Conservation (phyloP, 1,284 basidiomycete genomes). For the Microbotryum intermedium region DNA sequence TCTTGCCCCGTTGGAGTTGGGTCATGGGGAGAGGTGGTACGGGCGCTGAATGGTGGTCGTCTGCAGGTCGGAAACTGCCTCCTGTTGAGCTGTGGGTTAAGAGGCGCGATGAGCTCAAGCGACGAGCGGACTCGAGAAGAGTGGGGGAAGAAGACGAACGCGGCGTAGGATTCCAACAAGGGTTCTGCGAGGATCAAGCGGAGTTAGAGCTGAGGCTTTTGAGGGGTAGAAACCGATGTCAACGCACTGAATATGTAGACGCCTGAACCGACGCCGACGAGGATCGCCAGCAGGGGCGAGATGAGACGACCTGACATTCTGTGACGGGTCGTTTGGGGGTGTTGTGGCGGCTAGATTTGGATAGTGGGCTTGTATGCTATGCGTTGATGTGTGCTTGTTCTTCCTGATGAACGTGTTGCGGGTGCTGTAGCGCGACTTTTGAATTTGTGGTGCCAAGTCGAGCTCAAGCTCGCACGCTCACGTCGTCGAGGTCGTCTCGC, state of each 20-base stretch:
- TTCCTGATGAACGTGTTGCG: too few species aligned
- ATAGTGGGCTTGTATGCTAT: too few species aligned
- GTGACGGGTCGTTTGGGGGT: too few species aligned
- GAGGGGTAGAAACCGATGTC: not conserved
- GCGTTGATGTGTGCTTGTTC: too few species aligned
- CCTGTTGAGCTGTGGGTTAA: constrained; percentile 12
- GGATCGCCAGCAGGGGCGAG: constrained; percentile 13
- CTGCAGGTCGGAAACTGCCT: constrained; percentile 23
- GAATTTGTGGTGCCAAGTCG: too few species aligned
- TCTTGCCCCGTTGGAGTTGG: constrained; percentile 13
- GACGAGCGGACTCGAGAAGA: not conserved
- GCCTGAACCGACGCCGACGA: constrained; percentile 15
- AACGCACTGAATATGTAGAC: constrained; percentile 25
- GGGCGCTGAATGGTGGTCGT: constrained; percentile 27
- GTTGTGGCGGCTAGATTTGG: too few species aligned
- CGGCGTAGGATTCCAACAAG: constrained; percentile 21
- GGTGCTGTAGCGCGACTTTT: too few species aligned
- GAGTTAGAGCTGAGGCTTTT: not conserved
- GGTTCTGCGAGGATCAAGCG: constrained; percentile 13
- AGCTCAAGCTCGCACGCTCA: too few species aligned
- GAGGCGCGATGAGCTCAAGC: not conserved
- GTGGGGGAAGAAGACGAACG: not conserved
- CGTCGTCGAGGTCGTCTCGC: too few species aligned
- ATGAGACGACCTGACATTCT: constrained; percentile 6
- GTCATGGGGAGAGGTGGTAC: constrained; percentile 21